Base-by-base conservation (phyloP, 352 stramenopile genomes). In the Phytophthora sp. region DNA sequence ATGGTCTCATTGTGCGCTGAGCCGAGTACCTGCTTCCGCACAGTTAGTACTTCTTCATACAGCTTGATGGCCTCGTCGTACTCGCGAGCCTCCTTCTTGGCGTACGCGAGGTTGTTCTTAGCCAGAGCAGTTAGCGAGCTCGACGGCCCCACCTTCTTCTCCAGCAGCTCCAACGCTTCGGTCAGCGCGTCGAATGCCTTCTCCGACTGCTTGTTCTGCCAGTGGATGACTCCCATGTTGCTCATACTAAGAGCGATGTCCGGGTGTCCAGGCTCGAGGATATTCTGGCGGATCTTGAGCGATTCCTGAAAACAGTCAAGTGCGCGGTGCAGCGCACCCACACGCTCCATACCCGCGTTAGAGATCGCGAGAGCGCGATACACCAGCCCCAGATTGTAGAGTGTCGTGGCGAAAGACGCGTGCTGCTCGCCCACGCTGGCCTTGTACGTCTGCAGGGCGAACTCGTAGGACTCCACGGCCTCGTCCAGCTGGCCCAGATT, bases 101-200 rank as follows among this genome's bases (percentile, higher is more conserved):
- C 82, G 44, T 82, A 91, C 31, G 84, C 87, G 17, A 95, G 69
- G 43, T 95, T 95, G 76, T 92, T 95, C 76, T 90, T 91, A 9
- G 81, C 84, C 23, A 94, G 56, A 13, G 87, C 87, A 5, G 87
- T 95, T 21, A 94, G 69, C 39, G 72, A 72, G 44, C 82, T 91
- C 8, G 65, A 63, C 0, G 61, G 53, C 0, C 87, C 87, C 15
- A 92, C 74, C 26, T 89, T 87, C 18, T 64, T 70, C 54, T 92
- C 73, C 10, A 95, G 67, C 41, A 85, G 55, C 53, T 78, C 65
- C 26, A 84, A 74, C 0, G 86, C 86, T 18, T 93, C 82, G 11
- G 62, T 62, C 17, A 95, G 71, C 52, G 84, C 73, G 34, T 72
- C 52, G 41, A 89, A 86, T 0, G 83, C 76, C 66, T 90, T 90